These are phyloP conservation scores for Hypholoma sublateritium DNA, from an alignment of 768 basidiomycete species.

Conservation along the genomic window DNA sequence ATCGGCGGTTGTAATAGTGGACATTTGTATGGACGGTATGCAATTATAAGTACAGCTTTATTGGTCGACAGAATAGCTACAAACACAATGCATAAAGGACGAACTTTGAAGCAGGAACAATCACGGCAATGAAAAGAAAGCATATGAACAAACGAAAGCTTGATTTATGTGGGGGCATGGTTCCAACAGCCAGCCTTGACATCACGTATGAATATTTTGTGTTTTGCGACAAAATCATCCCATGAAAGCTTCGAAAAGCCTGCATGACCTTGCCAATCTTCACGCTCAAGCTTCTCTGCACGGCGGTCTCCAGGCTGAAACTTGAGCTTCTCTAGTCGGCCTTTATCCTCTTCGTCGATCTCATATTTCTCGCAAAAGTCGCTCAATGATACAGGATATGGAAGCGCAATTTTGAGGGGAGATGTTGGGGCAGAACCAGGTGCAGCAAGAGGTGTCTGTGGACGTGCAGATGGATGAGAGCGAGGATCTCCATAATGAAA, in stretches of 20 bases:
- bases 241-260: conserved; percentile 12
- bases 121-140: background rate
- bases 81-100: too few relatives aligned
- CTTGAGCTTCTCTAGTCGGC: conserved; percentile 5
- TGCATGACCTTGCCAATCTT: conserved; percentile 10
- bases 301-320: conserved; percentile 10
- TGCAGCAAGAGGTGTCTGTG: too few relatives aligned
- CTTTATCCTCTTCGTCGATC: conserved; percentile 1
- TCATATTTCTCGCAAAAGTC: conserved; percentile 10
- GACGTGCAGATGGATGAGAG: too few relatives aligned
- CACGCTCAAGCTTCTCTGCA: conserved; percentile 4
- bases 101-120: background rate
- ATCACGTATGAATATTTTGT: conserved; percentile 6
- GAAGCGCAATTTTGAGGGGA: background rate
- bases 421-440: background rate
- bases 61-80: background rate
- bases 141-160: background rate
- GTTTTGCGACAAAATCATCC: conserved; percentile 1
- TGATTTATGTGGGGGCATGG: background rate
- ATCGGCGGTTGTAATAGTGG: background rate
- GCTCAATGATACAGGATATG: background rate
- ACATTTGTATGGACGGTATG: background rate
- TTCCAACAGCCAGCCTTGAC: conserved; percentile 1
- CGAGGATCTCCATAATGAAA: too few relatives aligned
- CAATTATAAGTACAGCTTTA: background rate